Base-by-base conservation (phyloP, 805 yeast species). In the Cyberlindnera petersonii region DNA sequence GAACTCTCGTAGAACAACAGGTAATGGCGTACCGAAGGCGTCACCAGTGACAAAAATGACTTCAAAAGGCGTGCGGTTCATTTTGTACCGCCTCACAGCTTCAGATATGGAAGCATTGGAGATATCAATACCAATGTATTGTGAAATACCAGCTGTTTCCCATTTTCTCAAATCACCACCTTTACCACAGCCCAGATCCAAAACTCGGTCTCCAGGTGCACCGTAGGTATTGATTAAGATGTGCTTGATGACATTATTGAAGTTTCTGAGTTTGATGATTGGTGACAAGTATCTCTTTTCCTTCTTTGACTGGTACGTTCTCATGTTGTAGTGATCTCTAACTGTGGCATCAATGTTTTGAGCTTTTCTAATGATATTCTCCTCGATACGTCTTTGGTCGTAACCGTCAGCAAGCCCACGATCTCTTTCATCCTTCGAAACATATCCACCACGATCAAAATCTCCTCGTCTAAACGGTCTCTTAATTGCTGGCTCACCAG, bases 131-230 rank as follows among this genome's bases (percentile, higher is more conserved):
- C 98, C 98, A 39, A 89, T 78, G 49, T 84, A 86, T 33, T 88
- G 89, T 17, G 76, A 72, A 3, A 86, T 74, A 16, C 75, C 67
- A 1, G 86, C 82, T 50, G 77, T 77, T 36, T 81, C 84, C 79
- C 95, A 91, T 59, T 93, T 93, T 51, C 83, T 77, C 53, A 93
- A 65, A 64, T 93, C 99, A 20, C 99, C 99, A 37, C 99, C 99
- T 60, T 93, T 94, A 11, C 99, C 99, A 63, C 98, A 89, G 13
- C 96, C 96, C 40, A 91, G 62, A 56, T 93, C 99, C 15, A 93
- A 65, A 1, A 83, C 87, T 16, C 74, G 70, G 28, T 74, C 72
- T 44, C 75, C 65, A 32, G 68, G 66, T 24, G 65, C 66, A 3
- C 82, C 77, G 60, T 70, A 80, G 49, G 82, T 84, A 40, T 82